Evolutionary conservation across 2,329 filamentous ascomycete species (phyloP), one percentile per base, ranked within the genome.

Genomic region (Lojkania enalia): DNA sequence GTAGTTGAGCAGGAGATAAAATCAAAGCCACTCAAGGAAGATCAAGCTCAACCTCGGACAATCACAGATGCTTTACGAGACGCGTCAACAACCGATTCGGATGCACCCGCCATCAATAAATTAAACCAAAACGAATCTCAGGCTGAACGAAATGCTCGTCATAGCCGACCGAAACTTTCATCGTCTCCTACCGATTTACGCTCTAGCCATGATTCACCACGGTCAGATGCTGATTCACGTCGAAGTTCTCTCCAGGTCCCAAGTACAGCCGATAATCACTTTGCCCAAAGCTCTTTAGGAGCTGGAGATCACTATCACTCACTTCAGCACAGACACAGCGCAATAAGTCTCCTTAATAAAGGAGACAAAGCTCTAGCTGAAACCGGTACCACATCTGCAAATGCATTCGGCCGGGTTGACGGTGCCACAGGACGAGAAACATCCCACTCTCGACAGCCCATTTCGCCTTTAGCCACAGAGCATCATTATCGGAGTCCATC

Each of bases 51-150:
- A 27, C 80, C 83, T 4, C 87, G 89, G 55, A 95, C 90, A 0
- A 94, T 97, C 54, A 84, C 88, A 3, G 92, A 97, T 70, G 94
- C 94, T 4, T 76, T 97, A 13, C 77, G 95, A 20, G 94, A 97
- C 69, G 94, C 94, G 5, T 95, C 90, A 1, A 91, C 89, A 73
- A 90, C 87, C 0, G 90, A 94, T 51, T 57, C 69, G 12, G 68
- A 69, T 40, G 64, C 67, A 19, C 20, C 33, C 5, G 5, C 6
- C 40, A 61, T 65, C 21, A 71, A 69, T 18, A 71, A 66, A 12
- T 33, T 66, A 13, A 47, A 52, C 13, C 59, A 57, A 4, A 60
- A 62, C 42, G 65, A 64, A 39, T 46, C 47, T 7, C 50, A 44
- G 14, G 40, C 41, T 14, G 51, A 50, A 27, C 51, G 56, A 1